phyloP scores from a whole-genome alignment of 1,284 basidiomycete genomes.

The Ceratobasidium sp. region DNA sequence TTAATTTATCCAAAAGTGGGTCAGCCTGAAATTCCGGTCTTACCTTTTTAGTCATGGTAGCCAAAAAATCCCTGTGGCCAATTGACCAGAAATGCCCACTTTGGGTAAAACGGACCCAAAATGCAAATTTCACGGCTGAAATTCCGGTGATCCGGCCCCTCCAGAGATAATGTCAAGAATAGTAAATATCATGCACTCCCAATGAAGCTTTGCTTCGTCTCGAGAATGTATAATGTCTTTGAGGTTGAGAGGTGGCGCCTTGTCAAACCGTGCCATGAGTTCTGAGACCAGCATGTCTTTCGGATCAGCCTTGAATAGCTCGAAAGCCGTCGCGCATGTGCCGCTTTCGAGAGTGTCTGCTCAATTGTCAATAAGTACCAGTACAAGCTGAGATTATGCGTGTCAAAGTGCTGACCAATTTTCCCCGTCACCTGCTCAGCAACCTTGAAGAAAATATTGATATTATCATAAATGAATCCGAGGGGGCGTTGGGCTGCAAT shows the following conservation, averaged over 20 bases:
- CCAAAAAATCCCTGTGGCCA: no score
- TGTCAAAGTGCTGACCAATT: not conserved
- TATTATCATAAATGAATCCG: conserved; percentile 10
- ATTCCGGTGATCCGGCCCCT: no score
- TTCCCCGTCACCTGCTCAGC: not conserved
- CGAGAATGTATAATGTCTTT: conserved; percentile 49
- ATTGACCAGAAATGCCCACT: no score
- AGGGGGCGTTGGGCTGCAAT: conserved; percentile 5
- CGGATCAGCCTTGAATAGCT: conserved; percentile 3
- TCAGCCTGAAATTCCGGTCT: no score
- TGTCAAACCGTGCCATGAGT: not conserved
- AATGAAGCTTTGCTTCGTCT: conserved; percentile 46
- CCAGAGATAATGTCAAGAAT: conserved; percentile 55
- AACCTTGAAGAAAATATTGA: conserved; percentile 4
- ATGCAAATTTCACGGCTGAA: no score
- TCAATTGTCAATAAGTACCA: not conserved
- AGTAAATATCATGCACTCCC: conserved; percentile 48
- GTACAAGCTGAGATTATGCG: not conserved
- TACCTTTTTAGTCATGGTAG: no score
- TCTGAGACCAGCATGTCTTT: conserved; percentile 43
- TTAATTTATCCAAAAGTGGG: no score
- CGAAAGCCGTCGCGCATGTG: conserved; percentile 9
- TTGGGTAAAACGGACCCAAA: no score
- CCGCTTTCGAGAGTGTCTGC: conserved; percentile 15
- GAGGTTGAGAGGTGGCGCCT: conserved; percentile 27